Percentiles rank a stretch among this genome's conserved stretches.
Evolutionary conservation across 352 stramenopile genomes (phyloP).

Genomic region (Elongisporangium senticosum): DNA sequence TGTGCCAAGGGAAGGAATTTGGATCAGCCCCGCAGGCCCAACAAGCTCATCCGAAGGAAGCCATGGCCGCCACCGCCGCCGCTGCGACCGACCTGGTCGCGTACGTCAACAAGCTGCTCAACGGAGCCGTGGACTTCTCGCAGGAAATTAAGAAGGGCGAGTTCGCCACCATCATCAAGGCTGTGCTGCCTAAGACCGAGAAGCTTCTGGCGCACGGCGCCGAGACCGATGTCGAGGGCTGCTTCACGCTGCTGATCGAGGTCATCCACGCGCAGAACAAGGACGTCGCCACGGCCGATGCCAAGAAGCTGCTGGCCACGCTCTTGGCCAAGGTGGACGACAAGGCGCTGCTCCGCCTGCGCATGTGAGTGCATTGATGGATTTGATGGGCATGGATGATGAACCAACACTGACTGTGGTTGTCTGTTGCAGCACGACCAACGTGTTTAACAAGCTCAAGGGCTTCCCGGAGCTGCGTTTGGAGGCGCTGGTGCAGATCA

Average conservation of each 20-base stretch:
- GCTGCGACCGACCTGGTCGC: slow-evolving; percentile 54
- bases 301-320: slow-evolving; percentile 40
- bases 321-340: slow-evolving; percentile 40
- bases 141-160: slow-evolving; percentile 66
- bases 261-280: slow-evolving; percentile 32
- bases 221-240: slow-evolving; percentile 75
- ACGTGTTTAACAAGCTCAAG: slow-evolving; percentile 72
- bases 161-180: slow-evolving; percentile 34
- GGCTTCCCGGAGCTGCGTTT: slow-evolving; percentile 59
- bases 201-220: slow-evolving; percentile 58
- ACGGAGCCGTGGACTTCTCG: slow-evolving; percentile 41
- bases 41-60: not conserved
- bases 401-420: not conserved
- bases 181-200: slow-evolving; percentile 41
- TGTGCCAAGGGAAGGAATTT: not conserved
- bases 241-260: slow-evolving; percentile 64
- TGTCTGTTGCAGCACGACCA: slow-evolving; percentile 27
- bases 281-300: slow-evolving; percentile 23
- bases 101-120: slow-evolving; percentile 79
- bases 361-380: slow-evolving; percentile 36
- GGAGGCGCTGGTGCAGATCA: slow-evolving; percentile 51
- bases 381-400: not conserved
- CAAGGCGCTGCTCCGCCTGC: slow-evolving; percentile 62
- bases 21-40: not conserved
- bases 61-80: not conserved